These are phyloP conservation scores for Tricholoma terreum DNA, from an alignment of 768 basidiomycete species.

Conservation along the genomic window DNA sequence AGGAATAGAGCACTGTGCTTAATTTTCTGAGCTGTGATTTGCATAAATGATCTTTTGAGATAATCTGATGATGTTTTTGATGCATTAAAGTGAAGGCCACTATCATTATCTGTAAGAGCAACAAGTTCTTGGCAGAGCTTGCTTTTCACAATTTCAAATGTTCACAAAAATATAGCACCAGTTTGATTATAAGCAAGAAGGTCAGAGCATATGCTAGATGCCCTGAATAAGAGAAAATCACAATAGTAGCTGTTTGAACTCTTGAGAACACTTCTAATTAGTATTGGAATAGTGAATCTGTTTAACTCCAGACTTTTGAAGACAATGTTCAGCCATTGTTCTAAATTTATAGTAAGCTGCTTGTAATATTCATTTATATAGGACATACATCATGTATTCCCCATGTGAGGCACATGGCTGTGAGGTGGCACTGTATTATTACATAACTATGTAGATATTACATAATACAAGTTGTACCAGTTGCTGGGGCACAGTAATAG, in stretches of 20 bases:
- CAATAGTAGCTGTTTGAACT: background rate
- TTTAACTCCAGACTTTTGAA: background rate
- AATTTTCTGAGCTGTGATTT: background rate
- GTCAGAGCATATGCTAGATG: background rate
- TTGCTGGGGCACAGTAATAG: no score
- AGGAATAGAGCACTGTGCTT: background rate
- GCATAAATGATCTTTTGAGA: background rate
- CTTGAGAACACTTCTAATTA: background rate
- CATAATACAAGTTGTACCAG: background rate
- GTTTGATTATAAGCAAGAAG: background rate
- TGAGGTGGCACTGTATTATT: background rate
- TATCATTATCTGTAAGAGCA: background rate
- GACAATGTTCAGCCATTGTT: background rate
- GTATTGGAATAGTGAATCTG: background rate
- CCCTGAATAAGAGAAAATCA: background rate
- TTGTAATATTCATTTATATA: background rate
- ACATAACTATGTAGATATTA: background rate
- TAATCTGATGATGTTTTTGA: background rate
- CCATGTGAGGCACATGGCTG: background rate
- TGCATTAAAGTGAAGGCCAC: background rate
- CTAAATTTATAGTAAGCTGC: background rate
- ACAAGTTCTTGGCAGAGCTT: background rate
- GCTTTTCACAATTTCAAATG: background rate
- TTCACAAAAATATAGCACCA: background rate
- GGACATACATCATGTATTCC: background rate